Base-by-base conservation (phyloP, 768 basidiomycete species). In the Macrolepiota dolichaula region DNA sequence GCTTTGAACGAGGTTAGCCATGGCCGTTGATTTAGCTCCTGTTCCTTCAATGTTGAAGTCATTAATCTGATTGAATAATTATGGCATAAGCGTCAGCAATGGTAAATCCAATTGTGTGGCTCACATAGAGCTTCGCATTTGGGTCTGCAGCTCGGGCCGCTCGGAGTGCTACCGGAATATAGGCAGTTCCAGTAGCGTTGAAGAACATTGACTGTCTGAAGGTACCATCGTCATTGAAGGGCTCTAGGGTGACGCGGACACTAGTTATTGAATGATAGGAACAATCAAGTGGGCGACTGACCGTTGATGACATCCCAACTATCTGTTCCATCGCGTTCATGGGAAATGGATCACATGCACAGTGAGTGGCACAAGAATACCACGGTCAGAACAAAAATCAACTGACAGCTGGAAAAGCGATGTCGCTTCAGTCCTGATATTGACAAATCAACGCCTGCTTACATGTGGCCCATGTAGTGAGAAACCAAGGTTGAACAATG, bases 161-260 rank as follows among this genome's bases (percentile, higher is more conserved):
- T 22, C 72, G 65, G 51, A 87, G 76, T n/a, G 85, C 85, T 44
- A 78, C 74, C 10, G 73, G 67, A 57, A 87, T 78, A 70, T 77
- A 86, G n/a, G 70, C 66, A 4, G 76, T 72, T n/a, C 79, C 79
- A 25, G 80, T 74, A 2, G 78, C 79, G 63, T 77, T 76, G 72
- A 75, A 84, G 74, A 85, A 87, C 15, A 87, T 77, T 55, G 78
- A 72, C 19, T 71, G 57, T 46, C 85, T 79, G 71, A 74, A 84
- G 9, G 82, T 84, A 19, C 86, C 85, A 64, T 86, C 77, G 35
- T 86, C 85, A 64, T 85, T 82, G 73, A 86, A 83, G 10, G 82
- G 77, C 68, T 85, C 77, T 79, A 59, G 25, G 13, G 38, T 51
- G 25, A 1, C 3, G 17, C 24, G n/a, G 36, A 19, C 6, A 32